A percentile compares a stretch with the other conserved stretches of the same genome.
Evolutionary conservation across 768 basidiomycete species (phyloP).

Genomic region (Leccinum barrowsii): DNA sequence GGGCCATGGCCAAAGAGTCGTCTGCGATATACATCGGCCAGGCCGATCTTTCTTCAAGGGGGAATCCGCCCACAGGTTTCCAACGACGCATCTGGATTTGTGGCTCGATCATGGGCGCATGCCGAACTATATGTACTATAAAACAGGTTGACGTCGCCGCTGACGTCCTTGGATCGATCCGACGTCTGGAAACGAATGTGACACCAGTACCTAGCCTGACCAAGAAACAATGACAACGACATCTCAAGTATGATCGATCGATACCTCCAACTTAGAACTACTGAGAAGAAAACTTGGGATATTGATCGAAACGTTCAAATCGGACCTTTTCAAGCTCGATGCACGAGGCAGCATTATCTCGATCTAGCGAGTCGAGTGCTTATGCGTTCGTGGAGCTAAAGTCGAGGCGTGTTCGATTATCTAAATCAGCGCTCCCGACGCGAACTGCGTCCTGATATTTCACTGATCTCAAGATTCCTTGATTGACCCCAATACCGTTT

Average conservation of each 20-base stretch:
- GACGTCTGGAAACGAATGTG: neutral
- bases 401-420: neutral
- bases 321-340: neutral
- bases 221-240: neutral
- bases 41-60: neutral
- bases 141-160: neutral
- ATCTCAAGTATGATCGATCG: neutral
- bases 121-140: neutral
- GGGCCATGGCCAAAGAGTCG: neutral
- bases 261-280: neutral
- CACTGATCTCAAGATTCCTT: neutral
- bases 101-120: neutral
- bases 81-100: neutral
- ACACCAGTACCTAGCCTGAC: neutral
- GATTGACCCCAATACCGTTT: neutral
- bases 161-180: neutral
- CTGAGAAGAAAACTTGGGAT: neutral
- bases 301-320: neutral
- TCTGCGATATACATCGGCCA: neutral
- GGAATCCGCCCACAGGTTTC: neutral
- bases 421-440: neutral
- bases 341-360: neutral
- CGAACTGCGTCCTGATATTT: neutral
- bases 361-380: neutral
- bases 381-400: neutral